Evolutionary conservation across 768 basidiomycete genomes (phyloP).

Genomic region (Phylloporus arenicola): DNA sequence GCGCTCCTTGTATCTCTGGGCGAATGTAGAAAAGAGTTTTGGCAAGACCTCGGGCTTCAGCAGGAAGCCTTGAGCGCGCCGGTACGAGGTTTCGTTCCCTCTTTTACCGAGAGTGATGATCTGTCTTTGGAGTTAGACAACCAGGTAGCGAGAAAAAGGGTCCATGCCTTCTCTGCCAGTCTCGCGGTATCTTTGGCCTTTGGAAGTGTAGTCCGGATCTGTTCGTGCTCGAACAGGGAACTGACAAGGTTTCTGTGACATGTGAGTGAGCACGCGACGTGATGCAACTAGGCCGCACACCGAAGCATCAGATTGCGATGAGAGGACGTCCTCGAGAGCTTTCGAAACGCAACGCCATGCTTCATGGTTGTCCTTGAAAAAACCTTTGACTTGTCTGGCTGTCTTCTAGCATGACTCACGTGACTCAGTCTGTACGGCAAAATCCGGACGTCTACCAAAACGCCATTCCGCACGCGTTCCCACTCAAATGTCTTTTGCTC

Average conservation of each 20-base stretch:
- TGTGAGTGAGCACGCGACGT: conserved; percentile 4
- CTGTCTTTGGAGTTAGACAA: conserved; percentile 33
- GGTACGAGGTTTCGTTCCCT: conserved; percentile 62
- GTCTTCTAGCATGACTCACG: neutral
- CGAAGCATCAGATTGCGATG: conserved; percentile 92
- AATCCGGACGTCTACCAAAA: conserved; percentile 19
- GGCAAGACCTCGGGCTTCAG: conserved; percentile 65
- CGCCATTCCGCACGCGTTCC: conserved; percentile 15
- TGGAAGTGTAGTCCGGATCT: conserved; percentile 91
- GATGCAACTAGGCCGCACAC: conserved; percentile 36
- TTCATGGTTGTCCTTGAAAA: conserved; percentile 57
- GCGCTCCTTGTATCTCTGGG: conserved; percentile 72
- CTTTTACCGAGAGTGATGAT: conserved; percentile 92
- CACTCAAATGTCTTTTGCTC: conserved; percentile 32
- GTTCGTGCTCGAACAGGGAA: conserved; percentile 89
- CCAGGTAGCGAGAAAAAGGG: neutral
- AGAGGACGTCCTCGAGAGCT: conserved; percentile 85
- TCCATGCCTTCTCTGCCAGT: conserved; percentile 81
- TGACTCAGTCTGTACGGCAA: conserved; percentile 14
- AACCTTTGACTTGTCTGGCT: neutral
- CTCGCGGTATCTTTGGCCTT: conserved; percentile 91
- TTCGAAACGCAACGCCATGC: conserved; percentile 90
- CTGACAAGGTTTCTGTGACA: conserved; percentile 80
- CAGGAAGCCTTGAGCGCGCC: conserved; percentile 73
- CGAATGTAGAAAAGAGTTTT: conserved; percentile 80